Evolutionary conservation across 164 flowering plant species (phyloP), one percentile per base, ranked within the genome.

Genomic region (Vitis rupestris): DNA sequence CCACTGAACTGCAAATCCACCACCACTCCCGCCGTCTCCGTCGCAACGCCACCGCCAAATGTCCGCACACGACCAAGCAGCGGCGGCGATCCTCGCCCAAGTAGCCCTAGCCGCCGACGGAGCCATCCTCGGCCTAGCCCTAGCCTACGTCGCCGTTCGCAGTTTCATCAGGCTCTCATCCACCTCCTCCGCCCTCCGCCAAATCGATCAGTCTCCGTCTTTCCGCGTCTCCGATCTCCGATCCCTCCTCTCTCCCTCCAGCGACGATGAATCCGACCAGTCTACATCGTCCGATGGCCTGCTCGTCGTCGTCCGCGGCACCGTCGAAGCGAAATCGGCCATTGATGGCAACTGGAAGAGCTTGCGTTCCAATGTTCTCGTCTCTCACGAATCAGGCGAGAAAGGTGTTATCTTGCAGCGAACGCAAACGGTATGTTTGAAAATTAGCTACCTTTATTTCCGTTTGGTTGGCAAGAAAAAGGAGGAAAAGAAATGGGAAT

Each of bases 101-200:
- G 37, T 93, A n/a, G 86, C 88, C 13, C 65, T 85, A 23, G 84
- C 90, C 56, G 88, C 84, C 49, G 98, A 94, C 76, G 97, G 97
- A 4, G 96, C 94, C 2, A 66, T 92, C 8, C 66, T 90, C 16
- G 98, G 98, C 11, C 16, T 81, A 27, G 87, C 83, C 78, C 80
- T 89, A 10, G 94, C 93, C 37, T 80, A 80, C 79, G 74, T 81
- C 10, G 90, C 97, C 31, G 76, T 84, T 8, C 87, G 86, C 9
- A 72, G 87, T 60, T 17, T 87, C 64, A 30, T 84, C 59, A 79
- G 79, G 9, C 83, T 72, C 77, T 31, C 56, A 31, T 59, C 75
- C 56, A 68, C 71, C 56, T 83, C 90, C 23, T 68, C 87, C 48
- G 89, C 98, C 10, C 86, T 91, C 56, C 68, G 72, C 47, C 79